These are phyloP conservation scores for Epichloe glyceriae DNA, from an alignment of 2,329 filamentous ascomycete genomes.

Conservation along the genomic window DNA sequence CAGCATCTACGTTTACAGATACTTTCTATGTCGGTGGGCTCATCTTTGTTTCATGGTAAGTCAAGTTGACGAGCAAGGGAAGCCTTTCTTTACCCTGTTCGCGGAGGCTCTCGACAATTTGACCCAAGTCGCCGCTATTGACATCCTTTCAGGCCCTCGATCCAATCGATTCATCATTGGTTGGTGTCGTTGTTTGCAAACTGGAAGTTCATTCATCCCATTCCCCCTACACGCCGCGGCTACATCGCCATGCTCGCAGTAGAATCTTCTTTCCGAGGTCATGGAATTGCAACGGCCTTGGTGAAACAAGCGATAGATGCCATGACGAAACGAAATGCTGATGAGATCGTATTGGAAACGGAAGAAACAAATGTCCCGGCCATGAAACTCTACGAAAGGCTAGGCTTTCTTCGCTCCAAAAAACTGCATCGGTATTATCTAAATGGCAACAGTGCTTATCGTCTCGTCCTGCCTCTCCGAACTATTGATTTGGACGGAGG, in stretches of 20 bases:
- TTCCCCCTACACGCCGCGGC: constrained; percentile 62
- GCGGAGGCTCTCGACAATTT: neutral
- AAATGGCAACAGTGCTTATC: constrained; percentile 89
- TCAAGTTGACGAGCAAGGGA: neutral
- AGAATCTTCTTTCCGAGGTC: constrained; percentile 61
- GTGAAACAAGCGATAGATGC: constrained; percentile 85
- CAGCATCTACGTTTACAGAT: constrained; percentile 97
- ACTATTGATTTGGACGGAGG: constrained; percentile 27
- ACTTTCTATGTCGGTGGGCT: constrained; percentile 96
- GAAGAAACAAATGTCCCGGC: constrained; percentile 86
- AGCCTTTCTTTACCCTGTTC: neutral
- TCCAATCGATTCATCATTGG: constrained; percentile 47
- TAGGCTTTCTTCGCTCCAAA: constrained; percentile 88
- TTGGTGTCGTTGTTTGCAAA: constrained; percentile 91
- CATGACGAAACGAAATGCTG: constrained; percentile 72
- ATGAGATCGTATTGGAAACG: constrained; percentile 92
- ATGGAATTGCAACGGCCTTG: constrained; percentile 76
- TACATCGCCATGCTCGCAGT: constrained; percentile 99
- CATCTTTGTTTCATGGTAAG: constrained; percentile 88
- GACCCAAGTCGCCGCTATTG: neutral
- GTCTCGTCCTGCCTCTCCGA: constrained; percentile 71
- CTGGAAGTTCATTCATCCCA: constrained; percentile 81
- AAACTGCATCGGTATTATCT: constrained; percentile 90
- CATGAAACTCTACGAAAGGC: constrained; percentile 81
- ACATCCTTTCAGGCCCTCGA: constrained; percentile 38